Evolutionary conservation across 2,329 filamentous ascomycete genomes (phyloP).

Genomic region (Massarina eburnea): DNA sequence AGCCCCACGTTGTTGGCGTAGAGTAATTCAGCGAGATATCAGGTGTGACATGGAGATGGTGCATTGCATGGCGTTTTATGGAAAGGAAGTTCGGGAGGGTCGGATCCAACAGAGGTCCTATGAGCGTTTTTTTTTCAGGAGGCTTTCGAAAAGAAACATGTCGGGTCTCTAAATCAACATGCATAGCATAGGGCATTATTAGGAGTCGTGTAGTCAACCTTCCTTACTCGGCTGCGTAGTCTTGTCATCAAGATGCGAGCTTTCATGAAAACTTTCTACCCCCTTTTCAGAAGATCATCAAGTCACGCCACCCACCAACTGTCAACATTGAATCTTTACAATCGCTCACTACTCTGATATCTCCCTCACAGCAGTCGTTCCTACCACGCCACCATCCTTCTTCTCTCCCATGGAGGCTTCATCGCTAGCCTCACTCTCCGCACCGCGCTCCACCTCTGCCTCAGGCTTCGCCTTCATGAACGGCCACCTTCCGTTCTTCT

Average conservation of each 20-base stretch:
- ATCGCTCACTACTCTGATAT: neutral
- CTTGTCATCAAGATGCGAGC: no score
- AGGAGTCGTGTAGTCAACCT: neutral
- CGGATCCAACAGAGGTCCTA: neutral
- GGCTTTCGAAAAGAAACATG: no score
- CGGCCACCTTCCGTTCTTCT: conserved; percentile 47
- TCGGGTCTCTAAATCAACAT: neutral
- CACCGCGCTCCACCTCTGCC: neutral
- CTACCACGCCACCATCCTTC: neutral
- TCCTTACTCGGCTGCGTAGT: no score
- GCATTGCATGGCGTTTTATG: neutral
- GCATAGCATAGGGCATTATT: neutral
- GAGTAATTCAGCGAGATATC: neutral
- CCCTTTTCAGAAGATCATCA: no score
- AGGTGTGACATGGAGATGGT: neutral
- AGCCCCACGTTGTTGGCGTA: neutral
- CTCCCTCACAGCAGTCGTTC: conserved; percentile 1
- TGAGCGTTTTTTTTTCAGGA: neutral
- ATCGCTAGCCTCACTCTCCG: conserved; percentile 1
- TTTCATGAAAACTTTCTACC: no score
- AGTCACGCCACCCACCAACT: no score
- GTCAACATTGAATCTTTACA: no score
- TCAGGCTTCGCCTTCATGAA: conserved; percentile 1
- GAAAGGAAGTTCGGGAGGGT: neutral
- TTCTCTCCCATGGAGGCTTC: neutral